A percentile compares a stretch with the other conserved stretches of the same genome.
These are phyloP conservation scores for Physcomitrium patens DNA, from an alignment of 225 moss, liverwort and hornwort species.

Conservation along the genomic window DNA sequence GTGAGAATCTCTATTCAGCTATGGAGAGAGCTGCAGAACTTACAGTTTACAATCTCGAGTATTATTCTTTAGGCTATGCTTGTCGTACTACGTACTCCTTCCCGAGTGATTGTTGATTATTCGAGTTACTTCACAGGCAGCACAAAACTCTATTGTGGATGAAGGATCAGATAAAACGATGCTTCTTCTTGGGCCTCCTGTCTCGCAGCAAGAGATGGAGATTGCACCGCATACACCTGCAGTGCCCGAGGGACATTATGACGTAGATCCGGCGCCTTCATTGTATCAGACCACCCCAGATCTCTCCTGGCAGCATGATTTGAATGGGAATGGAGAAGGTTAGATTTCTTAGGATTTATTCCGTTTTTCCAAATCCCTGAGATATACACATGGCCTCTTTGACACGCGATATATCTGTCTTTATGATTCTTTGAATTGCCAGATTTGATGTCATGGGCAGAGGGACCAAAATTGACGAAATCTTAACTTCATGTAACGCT, in stretches of 20 bases:
- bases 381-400: not conserved
- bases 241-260: conserved; percentile 43
- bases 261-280: conserved; percentile 18
- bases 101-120: conserved; percentile 10
- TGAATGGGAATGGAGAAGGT: conserved; percentile 59
- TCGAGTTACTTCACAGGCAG: conserved; percentile 37
- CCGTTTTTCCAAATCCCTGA: not conserved
- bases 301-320: conserved; percentile 45
- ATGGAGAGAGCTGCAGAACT: not conserved
- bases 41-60: not conserved
- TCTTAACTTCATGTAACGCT: not conserved
- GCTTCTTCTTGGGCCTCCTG: conserved; percentile 39
- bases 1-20: not conserved
- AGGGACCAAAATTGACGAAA: not conserved
- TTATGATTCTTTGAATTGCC: too few relatives aligned
- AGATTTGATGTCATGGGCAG: too few relatives aligned
- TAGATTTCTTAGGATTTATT: conserved; percentile 23
- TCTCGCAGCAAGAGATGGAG: conserved; percentile 46
- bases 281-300: conserved; percentile 32
- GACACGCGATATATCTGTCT: not conserved
- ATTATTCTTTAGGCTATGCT: not conserved
- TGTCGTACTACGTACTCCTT: not conserved
- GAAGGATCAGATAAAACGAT: conserved; percentile 31
- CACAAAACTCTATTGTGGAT: conserved; percentile 27
- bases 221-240: conserved; percentile 59